Percentiles rank a stretch among this genome's conserved stretches.
These are phyloP conservation scores for Cutaneotrichosporon sp. DNA, from an alignment of 1,284 basidiomycete genomes.

Conservation along the genomic window DNA sequence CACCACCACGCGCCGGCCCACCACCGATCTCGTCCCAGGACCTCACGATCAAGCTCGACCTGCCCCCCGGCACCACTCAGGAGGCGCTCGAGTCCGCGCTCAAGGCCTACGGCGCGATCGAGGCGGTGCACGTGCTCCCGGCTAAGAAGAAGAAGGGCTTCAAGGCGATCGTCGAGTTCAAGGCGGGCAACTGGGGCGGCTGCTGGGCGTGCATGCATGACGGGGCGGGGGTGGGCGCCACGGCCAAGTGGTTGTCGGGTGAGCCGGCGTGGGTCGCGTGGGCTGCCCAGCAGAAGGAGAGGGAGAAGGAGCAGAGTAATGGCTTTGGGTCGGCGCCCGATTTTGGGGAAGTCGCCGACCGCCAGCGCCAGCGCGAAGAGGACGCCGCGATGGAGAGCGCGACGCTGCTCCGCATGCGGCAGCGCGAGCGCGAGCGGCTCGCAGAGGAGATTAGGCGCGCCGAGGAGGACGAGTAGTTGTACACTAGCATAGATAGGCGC, in stretches of 20 bases:
- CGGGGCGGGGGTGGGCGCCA: slow-evolving; percentile 60
- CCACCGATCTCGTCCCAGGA: slow-evolving; percentile 46
- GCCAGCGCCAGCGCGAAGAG: slow-evolving; percentile 22
- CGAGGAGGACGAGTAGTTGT: slow-evolving; percentile 31
- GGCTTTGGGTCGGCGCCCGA: slow-evolving; percentile 26
- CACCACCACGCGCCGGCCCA: not conserved
- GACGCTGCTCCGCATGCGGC: slow-evolving; percentile 75
- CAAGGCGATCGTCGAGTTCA: slow-evolving; percentile 52
- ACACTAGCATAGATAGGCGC: not conserved
- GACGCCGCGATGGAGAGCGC: slow-evolving; percentile 70
- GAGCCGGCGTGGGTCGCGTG: slow-evolving; percentile 74
- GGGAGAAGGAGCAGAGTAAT: slow-evolving; percentile 14
- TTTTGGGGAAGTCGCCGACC: slow-evolving; percentile 32
- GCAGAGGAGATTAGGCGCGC: slow-evolving; percentile 66
- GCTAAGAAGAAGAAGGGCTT: slow-evolving; percentile 36
- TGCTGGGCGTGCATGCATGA: slow-evolving; percentile 50
- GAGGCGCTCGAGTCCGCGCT: slow-evolving; percentile 28
- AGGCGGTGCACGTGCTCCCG: slow-evolving; percentile 37
- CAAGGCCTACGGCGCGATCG: slow-evolving; percentile 46
- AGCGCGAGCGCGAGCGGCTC: slow-evolving; percentile 61
- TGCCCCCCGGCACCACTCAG: slow-evolving; percentile 31
- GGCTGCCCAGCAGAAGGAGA: slow-evolving; percentile 59
- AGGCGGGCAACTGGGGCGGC: slow-evolving; percentile 55
- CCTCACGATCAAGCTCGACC: slow-evolving; percentile 44
- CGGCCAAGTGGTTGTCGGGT: slow-evolving; percentile 66